A percentile compares a stretch with the other conserved stretches of the same genome.
Conservation (phyloP, 2,329 filamentous ascomycete genomes). For the Epichloe sylvatica region DNA sequence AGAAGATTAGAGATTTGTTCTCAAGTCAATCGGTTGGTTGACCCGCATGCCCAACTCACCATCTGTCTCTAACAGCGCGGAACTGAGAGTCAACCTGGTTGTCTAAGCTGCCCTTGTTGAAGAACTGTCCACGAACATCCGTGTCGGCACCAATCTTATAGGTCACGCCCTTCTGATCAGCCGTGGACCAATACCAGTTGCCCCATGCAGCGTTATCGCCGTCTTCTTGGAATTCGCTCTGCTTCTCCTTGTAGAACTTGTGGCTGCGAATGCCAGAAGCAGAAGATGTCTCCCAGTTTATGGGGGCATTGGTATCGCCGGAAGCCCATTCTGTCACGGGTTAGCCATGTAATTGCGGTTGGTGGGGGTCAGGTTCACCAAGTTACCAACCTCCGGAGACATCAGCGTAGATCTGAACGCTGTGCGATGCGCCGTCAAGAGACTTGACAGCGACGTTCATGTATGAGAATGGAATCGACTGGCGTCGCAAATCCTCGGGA, state of each 20-base stretch:
- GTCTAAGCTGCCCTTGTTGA: slow-evolving; percentile 44
- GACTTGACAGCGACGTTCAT: slow-evolving; percentile 49
- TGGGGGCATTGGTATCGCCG: slow-evolving; percentile 40
- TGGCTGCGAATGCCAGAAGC: slow-evolving; percentile 46
- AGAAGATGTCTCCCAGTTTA: slow-evolving; percentile 48
- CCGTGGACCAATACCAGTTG: slow-evolving; percentile 60
- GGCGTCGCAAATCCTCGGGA: slow-evolving; percentile 49
- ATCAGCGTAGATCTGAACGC: slow-evolving; percentile 59
- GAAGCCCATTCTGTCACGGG: slow-evolving; percentile 51
- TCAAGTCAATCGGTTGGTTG: neutral
- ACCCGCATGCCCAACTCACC: slow-evolving; percentile 12
- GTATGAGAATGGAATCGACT: slow-evolving; percentile 60
- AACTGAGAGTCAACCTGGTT: slow-evolving; percentile 52
- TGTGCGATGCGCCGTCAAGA: slow-evolving; percentile 45
- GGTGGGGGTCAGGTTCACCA: too few relatives aligned
- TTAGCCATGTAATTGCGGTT: too few relatives aligned
- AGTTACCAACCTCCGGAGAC: slow-evolving; percentile 32
- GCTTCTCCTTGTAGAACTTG: slow-evolving; percentile 43
- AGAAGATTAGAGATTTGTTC: neutral
- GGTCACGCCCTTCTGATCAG: slow-evolving; percentile 36
- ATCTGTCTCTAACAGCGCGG: slow-evolving; percentile 25
- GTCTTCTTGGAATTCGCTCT: slow-evolving; percentile 53
- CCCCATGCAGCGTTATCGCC: slow-evolving; percentile 70
- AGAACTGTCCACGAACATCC: slow-evolving; percentile 53
- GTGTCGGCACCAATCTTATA: slow-evolving; percentile 57